Base-by-base conservation (phyloP, 116 monocot species). In the Zostera marina region DNA sequence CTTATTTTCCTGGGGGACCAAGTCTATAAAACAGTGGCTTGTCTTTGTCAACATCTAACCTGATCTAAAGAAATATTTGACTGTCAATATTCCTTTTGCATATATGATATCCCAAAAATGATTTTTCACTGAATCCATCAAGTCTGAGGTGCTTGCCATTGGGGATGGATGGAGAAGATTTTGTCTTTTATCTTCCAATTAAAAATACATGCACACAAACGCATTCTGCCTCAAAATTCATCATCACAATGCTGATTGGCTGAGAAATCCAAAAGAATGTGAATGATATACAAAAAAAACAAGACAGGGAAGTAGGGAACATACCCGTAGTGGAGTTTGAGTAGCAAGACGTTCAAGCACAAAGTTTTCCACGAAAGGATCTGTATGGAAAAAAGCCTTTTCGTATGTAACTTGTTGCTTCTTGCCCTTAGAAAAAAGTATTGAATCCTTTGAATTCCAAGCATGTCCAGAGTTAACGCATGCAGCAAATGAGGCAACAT, bases 331-430 rank as follows among this genome's bases (percentile, higher is more conserved):
- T 52, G 96, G 96, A 63, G 76, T 76, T 66, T 96, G 90, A 55
- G 78, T 73, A 44, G 85, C 65, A 11, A 96, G 66, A 21, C 83
- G 72, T 55, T 96, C 90, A 22, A 96, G 90, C 48, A 96, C 74
- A 47, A 89, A 96, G 69, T 96, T 96, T 58, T 96, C 96, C 38
- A 89, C 90, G 65, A 96, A 96, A 66, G 73, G 74, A 47, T 96
- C 96, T 15, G 40, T 24, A 54, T 70, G 44, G 0, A 21, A 74
- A 22, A 24, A 8, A 46, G 60, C 65, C 19, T 64, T 63, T 53
- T 67, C 73, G 68, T 67, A 63, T 40, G 15, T 16, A 65, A 49
- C 54, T 8, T 80, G 52, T 9, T 74, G 73, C 38, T 64, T 76
- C 46, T n/a, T n/a, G n/a, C n/a, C n/a, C n/a, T 68, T 77, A 53